Base-by-base conservation (phyloP, 202 grass and related monocot genomes). In the Panicum hallii region DNA sequence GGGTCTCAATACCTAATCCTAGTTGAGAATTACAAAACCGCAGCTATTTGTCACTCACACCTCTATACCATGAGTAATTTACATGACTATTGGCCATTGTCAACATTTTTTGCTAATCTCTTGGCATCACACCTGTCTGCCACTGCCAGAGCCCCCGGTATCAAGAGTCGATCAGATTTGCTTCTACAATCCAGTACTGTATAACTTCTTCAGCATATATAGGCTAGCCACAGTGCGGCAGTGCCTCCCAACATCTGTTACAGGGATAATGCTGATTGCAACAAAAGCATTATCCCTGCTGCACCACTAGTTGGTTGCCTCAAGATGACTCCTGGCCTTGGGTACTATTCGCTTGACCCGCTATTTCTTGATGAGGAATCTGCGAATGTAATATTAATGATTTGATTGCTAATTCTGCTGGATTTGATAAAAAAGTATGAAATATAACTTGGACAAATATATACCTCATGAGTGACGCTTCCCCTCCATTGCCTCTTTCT, bases 401-500 rank as follows among this genome's bases (percentile, higher is more conserved):
- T 14, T 91, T 44, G 17, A 77, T 45, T 72, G 20, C 17, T 56
- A 13, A 81, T 19, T 4, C 41, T 4, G 42, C 55, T 44, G 20
- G 60, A 52, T 5, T 16, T 61, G 4, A 49, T 32, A 82, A 61
- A 22, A 22, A 57, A 22, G 1, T 47, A 64, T 40, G 41, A 26
- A 52, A 58, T 67, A 60, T 22, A 57, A 81, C 19, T 73, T 48
- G 45, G 45, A 34, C 23, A 56, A 53, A 42, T 11, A 5, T 57
- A 44, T 87, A 96, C 93, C 96, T 85, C 87, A 82, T 49, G 91
- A 89, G 32, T 74, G 79, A 45, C 57, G 88, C 26, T 96, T 99
- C 20, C 97, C 97, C 75, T 99, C 97, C 97, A 99, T 99, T 63
- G 93, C 93, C 82, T 92, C 93, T 86, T 92, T 95, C 79, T 99